Conservation (phyloP, 208 protist species). For the Vickermania spadyakhi region DNA sequence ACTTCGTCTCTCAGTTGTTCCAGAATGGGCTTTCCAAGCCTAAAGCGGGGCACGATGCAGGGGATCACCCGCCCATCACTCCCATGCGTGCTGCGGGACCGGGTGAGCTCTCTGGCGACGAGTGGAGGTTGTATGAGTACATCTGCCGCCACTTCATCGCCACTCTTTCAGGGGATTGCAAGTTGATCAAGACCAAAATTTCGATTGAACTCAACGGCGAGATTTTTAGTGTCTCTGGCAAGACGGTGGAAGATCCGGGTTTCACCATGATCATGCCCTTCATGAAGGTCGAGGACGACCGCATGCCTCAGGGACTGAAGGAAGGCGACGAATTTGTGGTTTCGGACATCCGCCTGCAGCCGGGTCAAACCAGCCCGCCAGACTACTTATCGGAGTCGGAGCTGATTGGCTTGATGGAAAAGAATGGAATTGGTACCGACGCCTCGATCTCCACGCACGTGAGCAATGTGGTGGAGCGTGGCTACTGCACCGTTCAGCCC, state of each 20-base stretch:
- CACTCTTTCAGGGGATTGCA: conserved; percentile 73
- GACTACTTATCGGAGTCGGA: conserved; percentile 96
- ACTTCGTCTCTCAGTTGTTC: conserved; percentile 58
- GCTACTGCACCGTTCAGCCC: conserved; percentile 81
- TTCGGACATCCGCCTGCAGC: conserved; percentile 61
- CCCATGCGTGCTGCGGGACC: conserved; percentile 66
- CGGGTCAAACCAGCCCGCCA: conserved; percentile 89
- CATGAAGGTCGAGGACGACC: conserved; percentile 58
- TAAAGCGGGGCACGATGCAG: conserved; percentile 80
- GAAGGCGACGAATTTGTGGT: conserved; percentile 65
- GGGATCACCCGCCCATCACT: conserved; percentile 90
- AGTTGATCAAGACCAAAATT: conserved; percentile 54
- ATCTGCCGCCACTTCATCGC: conserved; percentile 87
- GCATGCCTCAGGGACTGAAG: conserved; percentile 53
- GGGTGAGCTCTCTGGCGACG: conserved; percentile 62
- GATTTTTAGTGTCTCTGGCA: conserved; percentile 63
- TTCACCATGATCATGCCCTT: conserved; percentile 84
- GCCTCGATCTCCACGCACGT: conserved; percentile 99
- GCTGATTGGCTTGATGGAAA: conserved; percentile 97
- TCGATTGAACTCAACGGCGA: conserved; percentile 71
- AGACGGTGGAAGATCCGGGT: conserved; percentile 67
- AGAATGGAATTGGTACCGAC: conserved; percentile 98
- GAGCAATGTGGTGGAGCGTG: conserved; percentile 91
- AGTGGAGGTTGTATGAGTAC: conserved; percentile 88
- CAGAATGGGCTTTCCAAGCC: conserved; percentile 45